Evolutionary conservation across 805 yeast species (phyloP).

Genomic region (Pichia nakasei): DNA sequence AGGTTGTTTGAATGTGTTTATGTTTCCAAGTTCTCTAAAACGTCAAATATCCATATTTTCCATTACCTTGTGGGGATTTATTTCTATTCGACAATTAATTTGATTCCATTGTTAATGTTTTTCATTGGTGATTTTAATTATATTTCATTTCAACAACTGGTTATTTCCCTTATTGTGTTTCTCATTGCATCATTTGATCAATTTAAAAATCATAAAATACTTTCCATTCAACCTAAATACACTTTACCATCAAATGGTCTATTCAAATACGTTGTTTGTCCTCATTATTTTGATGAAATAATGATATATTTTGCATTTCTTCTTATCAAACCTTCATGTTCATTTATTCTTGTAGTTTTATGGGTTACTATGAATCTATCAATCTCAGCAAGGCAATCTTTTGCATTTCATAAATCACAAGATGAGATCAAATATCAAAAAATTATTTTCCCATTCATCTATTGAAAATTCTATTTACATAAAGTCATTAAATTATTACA

Average conservation of each 20-base stretch:
- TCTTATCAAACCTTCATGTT: conserved; percentile 10
- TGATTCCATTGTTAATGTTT: conserved; percentile 19
- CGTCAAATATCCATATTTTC: conserved; percentile 50
- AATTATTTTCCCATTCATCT: conserved; percentile 25
- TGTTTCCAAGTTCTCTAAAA: conserved; percentile 37
- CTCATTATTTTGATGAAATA: conserved; percentile 66
- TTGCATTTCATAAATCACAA: conserved; percentile 32
- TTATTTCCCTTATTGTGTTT: conserved; percentile 20
- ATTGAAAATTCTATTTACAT: conserved; percentile 6
- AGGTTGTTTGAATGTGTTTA: conserved; percentile 46
- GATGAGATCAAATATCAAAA: conserved; percentile 13
- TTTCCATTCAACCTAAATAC: conserved; percentile 46
- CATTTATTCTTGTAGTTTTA: conserved; percentile 20
- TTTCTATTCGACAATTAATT: conserved; percentile 44
- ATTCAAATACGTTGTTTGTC: conserved; percentile 45
- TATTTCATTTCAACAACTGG: neutral
- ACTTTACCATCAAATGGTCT: conserved; percentile 43
- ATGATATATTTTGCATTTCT: conserved; percentile 35
- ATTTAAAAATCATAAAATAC: conserved; percentile 37
- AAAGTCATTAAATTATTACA: conserved; percentile 9
- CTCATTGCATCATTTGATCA: conserved; percentile 36
- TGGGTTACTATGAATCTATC: conserved; percentile 43
- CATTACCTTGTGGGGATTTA: conserved; percentile 60
- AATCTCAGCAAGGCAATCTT: conserved; percentile 47
- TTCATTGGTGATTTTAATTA: neutral